These are phyloP conservation scores for Aspergillus conjunctus DNA, from an alignment of 495 filamentous ascomycete species.

Conservation along the genomic window DNA sequence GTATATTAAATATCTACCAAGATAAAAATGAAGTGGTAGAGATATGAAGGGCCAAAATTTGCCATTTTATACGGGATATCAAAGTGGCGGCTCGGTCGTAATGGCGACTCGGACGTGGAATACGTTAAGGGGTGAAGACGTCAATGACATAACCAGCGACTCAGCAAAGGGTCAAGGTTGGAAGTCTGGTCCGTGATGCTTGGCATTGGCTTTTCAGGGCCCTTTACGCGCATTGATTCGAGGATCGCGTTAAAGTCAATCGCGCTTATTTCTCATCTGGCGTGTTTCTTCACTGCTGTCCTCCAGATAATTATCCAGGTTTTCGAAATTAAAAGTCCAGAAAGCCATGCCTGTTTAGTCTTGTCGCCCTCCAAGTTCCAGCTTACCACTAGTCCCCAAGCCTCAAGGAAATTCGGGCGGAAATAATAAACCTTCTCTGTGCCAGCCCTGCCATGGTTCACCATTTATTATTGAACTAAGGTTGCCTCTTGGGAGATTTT, in stretches of 20 bases:
- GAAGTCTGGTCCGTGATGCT: constrained; percentile 24
- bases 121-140: constrained; percentile 15
- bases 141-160: constrained; percentile 20
- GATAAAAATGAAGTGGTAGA: too few species aligned
- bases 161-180: not conserved
- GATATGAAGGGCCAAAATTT: too few species aligned
- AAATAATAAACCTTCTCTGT: not conserved
- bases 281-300: constrained; percentile 20
- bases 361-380: constrained; percentile 11
- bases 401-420: constrained; percentile 6
- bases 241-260: constrained; percentile 29
- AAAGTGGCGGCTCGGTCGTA: too few species aligned
- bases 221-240: constrained; percentile 34
- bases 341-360: not conserved
- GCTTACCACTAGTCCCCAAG: constrained; percentile 18
- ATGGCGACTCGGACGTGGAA: too few species aligned
- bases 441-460: not conserved
- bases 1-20: too few species aligned
- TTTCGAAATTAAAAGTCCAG: constrained; percentile 15
- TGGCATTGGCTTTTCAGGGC: constrained; percentile 22
- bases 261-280: constrained; percentile 31
- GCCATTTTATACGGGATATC: too few species aligned
- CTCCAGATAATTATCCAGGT: constrained; percentile 20
- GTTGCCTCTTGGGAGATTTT: constrained; percentile 6
- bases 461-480: constrained; percentile 3